Evolutionary conservation across 495 filamentous ascomycete genomes (phyloP).

Genomic region (Evernia prunastri): DNA sequence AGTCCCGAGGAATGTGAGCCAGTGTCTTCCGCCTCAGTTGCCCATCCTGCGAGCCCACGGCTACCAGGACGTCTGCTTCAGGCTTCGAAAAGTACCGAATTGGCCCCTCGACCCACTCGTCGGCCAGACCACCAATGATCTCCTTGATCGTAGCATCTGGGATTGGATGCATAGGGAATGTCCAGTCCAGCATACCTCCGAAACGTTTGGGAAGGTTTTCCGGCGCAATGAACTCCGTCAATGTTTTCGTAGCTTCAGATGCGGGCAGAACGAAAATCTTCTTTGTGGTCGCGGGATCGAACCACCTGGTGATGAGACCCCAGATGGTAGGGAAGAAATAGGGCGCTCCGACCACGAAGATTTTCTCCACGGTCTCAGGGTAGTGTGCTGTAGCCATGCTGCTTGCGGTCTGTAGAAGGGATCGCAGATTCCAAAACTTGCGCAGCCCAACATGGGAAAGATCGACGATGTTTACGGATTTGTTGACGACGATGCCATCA

Average conservation of each 20-base stretch:
- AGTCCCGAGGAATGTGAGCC: neutral
- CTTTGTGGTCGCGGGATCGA: conserved; percentile 80
- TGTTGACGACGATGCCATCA: conserved; percentile 68
- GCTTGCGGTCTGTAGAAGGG: conserved; percentile 81
- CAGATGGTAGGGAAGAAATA: conserved; percentile 86
- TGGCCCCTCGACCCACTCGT: neutral
- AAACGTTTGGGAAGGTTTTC: neutral
- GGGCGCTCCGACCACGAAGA: conserved; percentile 81
- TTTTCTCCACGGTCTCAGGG: conserved; percentile 78
- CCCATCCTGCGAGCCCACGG: neutral
- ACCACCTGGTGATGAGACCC: conserved; percentile 90
- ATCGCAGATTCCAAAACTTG: conserved; percentile 86
- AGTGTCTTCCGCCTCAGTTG: neutral
- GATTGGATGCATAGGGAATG: neutral
- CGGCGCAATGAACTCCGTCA: neutral
- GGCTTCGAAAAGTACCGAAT: neutral
- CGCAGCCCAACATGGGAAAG: conserved; percentile 72
- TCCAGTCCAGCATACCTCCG: neutral
- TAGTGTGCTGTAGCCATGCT: conserved; percentile 80
- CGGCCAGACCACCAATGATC: neutral
- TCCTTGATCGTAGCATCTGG: neutral
- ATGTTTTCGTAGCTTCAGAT: neutral
- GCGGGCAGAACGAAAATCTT: conserved; percentile 70
- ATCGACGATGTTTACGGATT: conserved; percentile 83
- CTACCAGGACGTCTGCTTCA: neutral